Conservation (phyloP, 1,139 yeast genomes). For the Hanseniaspora gamundiae region DNA sequence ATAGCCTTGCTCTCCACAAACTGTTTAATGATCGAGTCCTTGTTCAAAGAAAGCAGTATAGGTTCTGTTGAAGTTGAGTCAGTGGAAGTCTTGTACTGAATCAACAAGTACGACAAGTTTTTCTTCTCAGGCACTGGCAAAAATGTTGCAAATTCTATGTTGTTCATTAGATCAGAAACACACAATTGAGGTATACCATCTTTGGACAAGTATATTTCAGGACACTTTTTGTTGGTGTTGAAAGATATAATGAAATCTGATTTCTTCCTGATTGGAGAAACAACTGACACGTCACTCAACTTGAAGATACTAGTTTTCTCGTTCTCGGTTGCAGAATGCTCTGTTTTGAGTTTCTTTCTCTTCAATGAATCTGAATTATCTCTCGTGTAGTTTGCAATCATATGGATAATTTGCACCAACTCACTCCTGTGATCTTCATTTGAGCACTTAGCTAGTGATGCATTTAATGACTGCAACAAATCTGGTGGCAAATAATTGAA, state of each 20-base stretch:
- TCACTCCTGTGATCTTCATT: neutral
- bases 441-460: neutral
- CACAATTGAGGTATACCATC: conserved; percentile 25
- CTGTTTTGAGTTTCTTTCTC: conserved; percentile 8
- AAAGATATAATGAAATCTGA: conserved; percentile 17
- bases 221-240: conserved; percentile 20
- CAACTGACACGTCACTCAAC: conserved; percentile 35
- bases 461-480: neutral
- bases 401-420: neutral
- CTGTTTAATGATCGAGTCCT: conserved; percentile 25
- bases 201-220: conserved; percentile 27
- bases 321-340: conserved; percentile 20
- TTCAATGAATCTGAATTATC: conserved; percentile 5
- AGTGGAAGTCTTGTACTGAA: conserved; percentile 26
- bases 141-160: conserved; percentile 34
- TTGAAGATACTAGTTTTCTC: conserved; percentile 31
- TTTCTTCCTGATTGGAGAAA: conserved; percentile 41
- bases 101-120: conserved; percentile 28
- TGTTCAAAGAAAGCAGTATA: conserved; percentile 32
- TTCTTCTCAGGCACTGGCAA: conserved; percentile 39
- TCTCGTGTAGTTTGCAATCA: neutral
- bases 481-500: neutral
- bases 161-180: conserved; percentile 27
- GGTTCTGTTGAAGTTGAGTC: conserved; percentile 30
- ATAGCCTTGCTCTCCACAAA: conserved; percentile 19